These are phyloP conservation scores for Ascochyta koolunga DNA, from an alignment of 2,329 filamentous ascomycete species.

Conservation along the genomic window DNA sequence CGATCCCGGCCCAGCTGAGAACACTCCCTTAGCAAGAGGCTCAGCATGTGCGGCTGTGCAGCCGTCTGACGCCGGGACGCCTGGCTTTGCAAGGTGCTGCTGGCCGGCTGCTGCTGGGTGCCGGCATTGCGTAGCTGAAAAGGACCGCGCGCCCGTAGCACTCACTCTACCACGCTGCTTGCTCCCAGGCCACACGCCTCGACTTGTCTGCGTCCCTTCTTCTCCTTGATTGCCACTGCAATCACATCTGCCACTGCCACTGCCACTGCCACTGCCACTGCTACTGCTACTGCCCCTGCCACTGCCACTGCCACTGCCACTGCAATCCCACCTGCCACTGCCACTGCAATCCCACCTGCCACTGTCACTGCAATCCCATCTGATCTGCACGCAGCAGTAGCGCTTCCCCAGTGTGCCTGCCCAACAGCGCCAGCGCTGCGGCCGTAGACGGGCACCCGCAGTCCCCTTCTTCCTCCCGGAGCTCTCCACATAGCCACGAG, in stretches of 20 bases:
- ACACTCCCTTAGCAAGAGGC: conserved; percentile 3
- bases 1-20: neutral
- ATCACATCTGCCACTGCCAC: no score
- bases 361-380: no score
- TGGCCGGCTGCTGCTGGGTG: neutral
- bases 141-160: neutral
- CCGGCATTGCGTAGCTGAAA: neutral
- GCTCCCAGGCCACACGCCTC: neutral
- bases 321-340: no score
- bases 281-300: no score
- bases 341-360: no score
- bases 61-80: neutral
- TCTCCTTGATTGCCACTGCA: no score
- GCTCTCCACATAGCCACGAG: neutral
- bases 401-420: conserved; percentile 3
- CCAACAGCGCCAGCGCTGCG: conserved; percentile 7
- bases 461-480: neutral
- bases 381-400: no score
- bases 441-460: neutral
- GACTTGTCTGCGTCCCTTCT: no score
- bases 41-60: conserved; percentile 10
- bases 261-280: no score
- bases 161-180: neutral
- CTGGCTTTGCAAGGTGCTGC: neutral
- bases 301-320: no score